Conservation (phyloP, 2,329 filamentous ascomycete species). For the Akanthomyces uredinophilus region DNA sequence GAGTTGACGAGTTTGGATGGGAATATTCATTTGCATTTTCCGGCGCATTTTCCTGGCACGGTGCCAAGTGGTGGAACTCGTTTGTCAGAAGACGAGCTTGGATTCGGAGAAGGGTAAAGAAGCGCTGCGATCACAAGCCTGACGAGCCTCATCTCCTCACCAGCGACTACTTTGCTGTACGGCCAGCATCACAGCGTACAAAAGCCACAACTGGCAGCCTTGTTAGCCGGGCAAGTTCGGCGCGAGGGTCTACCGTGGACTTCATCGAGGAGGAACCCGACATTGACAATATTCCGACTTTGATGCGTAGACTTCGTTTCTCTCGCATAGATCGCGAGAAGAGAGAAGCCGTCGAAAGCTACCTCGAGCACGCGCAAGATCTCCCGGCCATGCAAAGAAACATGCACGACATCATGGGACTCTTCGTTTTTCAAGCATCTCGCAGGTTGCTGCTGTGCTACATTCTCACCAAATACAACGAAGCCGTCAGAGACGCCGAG, state of each 20-base stretch:
- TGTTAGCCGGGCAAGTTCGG: constrained; percentile 32
- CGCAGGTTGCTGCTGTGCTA: constrained; percentile 51
- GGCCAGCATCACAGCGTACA: constrained; percentile 43
- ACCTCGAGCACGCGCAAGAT: constrained; percentile 74
- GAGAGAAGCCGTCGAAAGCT: constrained; percentile 74
- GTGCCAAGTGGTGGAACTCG: constrained; percentile 86
- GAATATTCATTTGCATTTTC: constrained; percentile 89
- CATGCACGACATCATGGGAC: constrained; percentile 80
- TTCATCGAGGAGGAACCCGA: constrained; percentile 52
- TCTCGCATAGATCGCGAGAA: constrained; percentile 87
- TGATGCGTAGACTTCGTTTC: constrained; percentile 63
- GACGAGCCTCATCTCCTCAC: constrained; percentile 62
- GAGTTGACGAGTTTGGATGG: constrained; percentile 84
- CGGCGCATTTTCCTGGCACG: constrained; percentile 76
- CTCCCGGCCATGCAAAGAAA: constrained; percentile 67
- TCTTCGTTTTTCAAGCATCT: constrained; percentile 86
- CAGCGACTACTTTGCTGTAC: constrained; percentile 74
- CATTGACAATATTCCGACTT: constrained; percentile 58
- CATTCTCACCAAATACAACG: constrained; percentile 12
- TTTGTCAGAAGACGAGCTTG: constrained; percentile 88
- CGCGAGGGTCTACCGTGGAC: constrained; percentile 34
- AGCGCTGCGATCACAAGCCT: constrained; percentile 38
- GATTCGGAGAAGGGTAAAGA: constrained; percentile 73
- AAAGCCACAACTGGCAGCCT: constrained; percentile 29
- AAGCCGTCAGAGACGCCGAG: background rate